phyloP scores from a whole-genome alignment of 2,329 filamentous ascomycete species.

The Drechslera avenae region DNA sequence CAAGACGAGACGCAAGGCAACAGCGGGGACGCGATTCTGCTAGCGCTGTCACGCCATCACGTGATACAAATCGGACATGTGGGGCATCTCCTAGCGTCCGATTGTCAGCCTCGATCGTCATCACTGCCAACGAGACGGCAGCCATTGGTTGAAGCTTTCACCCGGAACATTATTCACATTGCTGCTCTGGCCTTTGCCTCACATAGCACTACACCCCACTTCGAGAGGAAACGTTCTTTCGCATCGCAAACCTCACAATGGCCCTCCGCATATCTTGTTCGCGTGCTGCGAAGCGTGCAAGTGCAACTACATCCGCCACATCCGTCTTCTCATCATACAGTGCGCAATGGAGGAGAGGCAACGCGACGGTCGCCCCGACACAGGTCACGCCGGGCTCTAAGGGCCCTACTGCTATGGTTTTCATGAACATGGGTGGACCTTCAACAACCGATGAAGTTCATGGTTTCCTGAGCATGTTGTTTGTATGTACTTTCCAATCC shows the following conservation, averaged over 20 bases:
- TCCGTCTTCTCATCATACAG: slow-evolving; percentile 37
- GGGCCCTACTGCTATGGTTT: slow-evolving; percentile 96
- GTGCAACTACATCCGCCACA: slow-evolving; percentile 33
- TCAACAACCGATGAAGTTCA: slow-evolving; percentile 86
- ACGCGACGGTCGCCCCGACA: slow-evolving; percentile 67
- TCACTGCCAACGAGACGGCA: slow-evolving; percentile 18
- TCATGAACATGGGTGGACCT: slow-evolving; percentile 98
- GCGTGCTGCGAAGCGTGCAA: slow-evolving; percentile 42
- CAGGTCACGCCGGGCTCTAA: slow-evolving; percentile 72
- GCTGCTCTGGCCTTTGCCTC: slow-evolving; percentile 24
- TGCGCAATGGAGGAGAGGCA: slow-evolving; percentile 46
- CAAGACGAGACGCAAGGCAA: slow-evolving; percentile 23
- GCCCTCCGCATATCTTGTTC: slow-evolving; percentile 44
- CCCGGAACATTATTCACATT: slow-evolving; percentile 29
- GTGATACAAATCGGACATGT: slow-evolving; percentile 13
- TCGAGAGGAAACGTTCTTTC: slow-evolving; percentile 8
- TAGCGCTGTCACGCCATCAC: slow-evolving; percentile 29
- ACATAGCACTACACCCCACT: slow-evolving; percentile 1
- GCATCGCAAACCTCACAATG: slow-evolving; percentile 44
- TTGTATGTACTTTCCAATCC: slow-evolving; percentile 64
- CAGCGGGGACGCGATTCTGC: slow-evolving; percentile 26
- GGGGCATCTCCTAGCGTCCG: slow-evolving; percentile 13
- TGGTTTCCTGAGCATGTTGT: slow-evolving; percentile 86
- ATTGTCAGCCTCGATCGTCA: slow-evolving; percentile 36
- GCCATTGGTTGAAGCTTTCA: slow-evolving; percentile 36